phyloP scores from a whole-genome alignment of 345 rosid genomes.

The Brassica juncea region DNA sequence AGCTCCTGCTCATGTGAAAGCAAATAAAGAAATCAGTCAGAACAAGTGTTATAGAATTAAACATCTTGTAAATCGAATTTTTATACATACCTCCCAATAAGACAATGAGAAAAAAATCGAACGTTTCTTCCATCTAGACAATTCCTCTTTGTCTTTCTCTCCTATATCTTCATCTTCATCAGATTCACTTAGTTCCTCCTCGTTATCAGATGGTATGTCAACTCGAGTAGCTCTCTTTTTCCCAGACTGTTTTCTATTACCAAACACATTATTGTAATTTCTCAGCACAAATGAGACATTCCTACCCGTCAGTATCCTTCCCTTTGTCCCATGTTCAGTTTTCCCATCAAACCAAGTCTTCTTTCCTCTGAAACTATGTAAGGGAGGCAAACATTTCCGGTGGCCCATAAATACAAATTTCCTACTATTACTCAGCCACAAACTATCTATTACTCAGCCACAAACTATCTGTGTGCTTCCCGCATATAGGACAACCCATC shows the following conservation, averaged over 20 bases:
- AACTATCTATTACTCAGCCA: neutral
- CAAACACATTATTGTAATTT: neutral
- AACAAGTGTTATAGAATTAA: neutral
- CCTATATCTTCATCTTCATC: neutral
- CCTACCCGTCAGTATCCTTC: neutral
- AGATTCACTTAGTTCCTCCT: neutral
- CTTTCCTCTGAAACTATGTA: neutral
- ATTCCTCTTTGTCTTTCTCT: neutral
- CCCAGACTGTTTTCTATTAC: neutral
- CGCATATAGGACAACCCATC: neutral
- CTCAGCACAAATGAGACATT: neutral
- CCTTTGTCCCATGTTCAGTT: neutral
- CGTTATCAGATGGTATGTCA: neutral
- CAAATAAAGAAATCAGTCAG: neutral
- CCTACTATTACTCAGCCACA: neutral
- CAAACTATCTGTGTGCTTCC: neutral
- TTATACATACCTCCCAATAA: neutral
- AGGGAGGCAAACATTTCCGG: neutral
- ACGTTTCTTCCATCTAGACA: neutral
- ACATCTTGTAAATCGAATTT: neutral
- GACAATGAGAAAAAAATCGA: neutral
- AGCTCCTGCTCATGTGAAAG: neutral
- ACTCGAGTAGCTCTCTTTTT: neutral
- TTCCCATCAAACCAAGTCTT: neutral
- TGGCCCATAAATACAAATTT: neutral